Percentiles rank a stretch among this genome's conserved stretches.
Conservation (phyloP, 306 rosid species). For the Dalbergia cochinchinensis region DNA sequence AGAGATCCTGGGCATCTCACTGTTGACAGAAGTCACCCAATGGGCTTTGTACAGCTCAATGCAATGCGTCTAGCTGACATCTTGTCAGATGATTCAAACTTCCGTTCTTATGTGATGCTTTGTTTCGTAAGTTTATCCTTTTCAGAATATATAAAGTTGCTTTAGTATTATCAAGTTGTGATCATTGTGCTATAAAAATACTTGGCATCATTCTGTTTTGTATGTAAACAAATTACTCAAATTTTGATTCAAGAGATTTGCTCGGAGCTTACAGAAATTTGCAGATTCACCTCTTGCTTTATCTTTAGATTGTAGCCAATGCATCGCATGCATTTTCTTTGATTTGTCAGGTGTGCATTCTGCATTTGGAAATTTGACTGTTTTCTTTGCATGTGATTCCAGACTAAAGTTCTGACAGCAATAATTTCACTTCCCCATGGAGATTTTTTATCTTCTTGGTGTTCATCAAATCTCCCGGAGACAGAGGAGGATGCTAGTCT, state of each 20-base stretch:
- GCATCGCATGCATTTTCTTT: slow-evolving; percentile 43
- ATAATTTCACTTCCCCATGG: slow-evolving; percentile 84
- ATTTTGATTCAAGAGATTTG: slow-evolving; percentile 14
- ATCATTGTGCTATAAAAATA: slow-evolving; percentile 15
- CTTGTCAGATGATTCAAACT: slow-evolving; percentile 95
- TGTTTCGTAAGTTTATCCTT: slow-evolving; percentile 71
- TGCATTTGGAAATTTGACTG: slow-evolving; percentile 40
- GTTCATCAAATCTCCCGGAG: slow-evolving; percentile 83
- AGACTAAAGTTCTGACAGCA: slow-evolving; percentile 91
- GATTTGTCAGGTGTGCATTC: slow-evolving; percentile 38
- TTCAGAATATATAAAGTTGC: slow-evolving; percentile 36
- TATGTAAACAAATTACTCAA: neutral
- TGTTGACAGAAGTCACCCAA: slow-evolving; percentile 66
- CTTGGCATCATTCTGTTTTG: slow-evolving; percentile 26
- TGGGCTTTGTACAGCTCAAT: slow-evolving; percentile 92
- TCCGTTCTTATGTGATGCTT: slow-evolving; percentile 78
- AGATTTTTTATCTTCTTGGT: slow-evolving; percentile 89
- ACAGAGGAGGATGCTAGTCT: slow-evolving; percentile 83
- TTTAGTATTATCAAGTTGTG: slow-evolving; percentile 23
- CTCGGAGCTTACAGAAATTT: slow-evolving; percentile 6
- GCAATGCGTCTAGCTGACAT: slow-evolving; percentile 97
- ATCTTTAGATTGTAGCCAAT: slow-evolving; percentile 25
- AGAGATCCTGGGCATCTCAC: slow-evolving; percentile 57
- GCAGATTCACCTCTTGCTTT: slow-evolving; percentile 6
- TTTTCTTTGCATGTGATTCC: slow-evolving; percentile 62